These are phyloP conservation scores for Capillidium rhysosporum DNA, from an alignment of 371 early-diverging fungal genomes.

Conservation along the genomic window DNA sequence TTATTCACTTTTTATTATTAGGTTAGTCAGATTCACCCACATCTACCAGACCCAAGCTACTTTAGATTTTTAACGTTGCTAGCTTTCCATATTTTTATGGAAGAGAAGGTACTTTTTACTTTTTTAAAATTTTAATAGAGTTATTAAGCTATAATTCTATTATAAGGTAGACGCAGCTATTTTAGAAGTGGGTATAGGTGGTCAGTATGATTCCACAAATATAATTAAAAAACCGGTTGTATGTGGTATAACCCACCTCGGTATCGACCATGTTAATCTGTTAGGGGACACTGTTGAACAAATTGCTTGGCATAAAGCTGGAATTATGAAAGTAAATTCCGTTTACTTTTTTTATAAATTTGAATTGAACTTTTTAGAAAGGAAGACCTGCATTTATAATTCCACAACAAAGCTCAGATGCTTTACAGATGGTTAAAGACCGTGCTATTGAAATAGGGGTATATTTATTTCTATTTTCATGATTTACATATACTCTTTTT, in stretches of 20 bases:
- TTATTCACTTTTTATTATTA: neutral
- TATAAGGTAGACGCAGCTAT: conserved; percentile 52
- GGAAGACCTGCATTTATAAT: conserved; percentile 46
- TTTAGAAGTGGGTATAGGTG: conserved; percentile 71
- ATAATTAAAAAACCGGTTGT: conserved; percentile 44
- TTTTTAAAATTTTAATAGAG: neutral
- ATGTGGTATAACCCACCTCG: conserved; percentile 63
- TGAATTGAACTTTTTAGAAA: conserved; percentile 12
- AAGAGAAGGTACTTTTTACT: conserved; percentile 29
- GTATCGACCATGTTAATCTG: conserved; percentile 53
- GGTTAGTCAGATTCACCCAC: neutral
- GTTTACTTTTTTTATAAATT: neutral
- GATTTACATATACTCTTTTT: conserved; percentile 9
- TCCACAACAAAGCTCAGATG: conserved; percentile 38
- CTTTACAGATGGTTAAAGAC: conserved; percentile 38
- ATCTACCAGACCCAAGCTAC: conserved; percentile 48
- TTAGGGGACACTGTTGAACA: conserved; percentile 51
- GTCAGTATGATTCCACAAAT: conserved; percentile 71
- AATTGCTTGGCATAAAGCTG: conserved; percentile 91
- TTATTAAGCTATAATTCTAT: neutral
- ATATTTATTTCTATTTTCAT: conserved; percentile 3
- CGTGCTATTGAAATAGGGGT: conserved; percentile 46
- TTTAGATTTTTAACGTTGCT: conserved; percentile 79
- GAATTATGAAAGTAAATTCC: conserved; percentile 54
- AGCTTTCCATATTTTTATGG: conserved; percentile 70